Conservation (phyloP, 495 filamentous ascomycete species). For the Aspergillus sparsus region DNA sequence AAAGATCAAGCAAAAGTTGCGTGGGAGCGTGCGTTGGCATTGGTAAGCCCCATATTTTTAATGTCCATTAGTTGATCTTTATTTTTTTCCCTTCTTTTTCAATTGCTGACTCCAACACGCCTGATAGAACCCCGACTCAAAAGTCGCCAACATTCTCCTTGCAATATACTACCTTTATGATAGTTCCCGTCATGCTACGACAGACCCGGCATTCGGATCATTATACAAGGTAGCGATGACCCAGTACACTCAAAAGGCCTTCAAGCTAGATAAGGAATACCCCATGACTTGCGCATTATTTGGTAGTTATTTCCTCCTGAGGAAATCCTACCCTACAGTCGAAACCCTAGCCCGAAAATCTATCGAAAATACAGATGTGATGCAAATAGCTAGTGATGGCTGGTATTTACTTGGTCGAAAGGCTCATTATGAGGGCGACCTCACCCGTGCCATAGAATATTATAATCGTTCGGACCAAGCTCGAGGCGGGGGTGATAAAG, state of each 20-base stretch:
- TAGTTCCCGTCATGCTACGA: slow-evolving; percentile 75
- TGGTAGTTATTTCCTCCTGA: slow-evolving; percentile 80
- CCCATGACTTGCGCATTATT: slow-evolving; percentile 90
- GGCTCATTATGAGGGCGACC: slow-evolving; percentile 72
- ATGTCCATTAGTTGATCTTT: not conserved
- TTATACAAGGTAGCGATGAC: slow-evolving; percentile 93
- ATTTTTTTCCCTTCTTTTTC: not conserved
- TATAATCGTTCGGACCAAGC: slow-evolving; percentile 88
- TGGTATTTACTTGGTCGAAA: slow-evolving; percentile 93
- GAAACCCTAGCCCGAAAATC: slow-evolving; percentile 88
- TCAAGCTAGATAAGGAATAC: slow-evolving; percentile 91
- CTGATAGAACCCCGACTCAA: slow-evolving; percentile 74
- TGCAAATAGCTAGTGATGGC: slow-evolving; percentile 91
- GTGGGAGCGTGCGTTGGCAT: slow-evolving; percentile 83
- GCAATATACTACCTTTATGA: slow-evolving; percentile 84
- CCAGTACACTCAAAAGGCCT: slow-evolving; percentile 87
- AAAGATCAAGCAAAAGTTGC: slow-evolving; percentile 88
- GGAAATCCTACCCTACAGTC: slow-evolving; percentile 72
- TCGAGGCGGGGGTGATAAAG: slow-evolving; percentile 80
- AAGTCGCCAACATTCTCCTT: slow-evolving; percentile 85
- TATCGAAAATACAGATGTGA: slow-evolving; percentile 92
- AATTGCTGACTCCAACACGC: slow-evolving; percentile 4
- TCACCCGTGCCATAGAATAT: slow-evolving; percentile 70
- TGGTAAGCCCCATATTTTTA: slow-evolving; percentile 45
- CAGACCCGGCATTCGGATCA: slow-evolving; percentile 71